phyloP scores from a whole-genome alignment of 208 protist genomes.

The Phytomonas sp. region DNA sequence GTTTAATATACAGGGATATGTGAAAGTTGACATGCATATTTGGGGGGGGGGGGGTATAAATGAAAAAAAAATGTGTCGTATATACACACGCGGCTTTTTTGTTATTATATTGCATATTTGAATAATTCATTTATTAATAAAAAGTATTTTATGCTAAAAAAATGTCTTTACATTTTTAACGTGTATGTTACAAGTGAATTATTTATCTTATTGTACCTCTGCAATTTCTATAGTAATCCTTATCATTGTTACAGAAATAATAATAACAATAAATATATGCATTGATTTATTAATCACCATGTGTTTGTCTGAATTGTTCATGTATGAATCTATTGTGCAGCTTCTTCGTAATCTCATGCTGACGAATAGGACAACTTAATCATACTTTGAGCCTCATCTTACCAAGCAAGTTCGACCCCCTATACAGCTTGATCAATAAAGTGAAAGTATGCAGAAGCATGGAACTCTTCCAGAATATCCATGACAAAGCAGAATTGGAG shows the following conservation, averaged over 20 bases:
- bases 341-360: slow-evolving; percentile 1
- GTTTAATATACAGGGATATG: neutral
- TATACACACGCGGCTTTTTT: neutral
- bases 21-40: neutral
- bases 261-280: neutral
- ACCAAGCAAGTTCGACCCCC: neutral
- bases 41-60: neutral
- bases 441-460: neutral
- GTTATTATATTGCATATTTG: neutral
- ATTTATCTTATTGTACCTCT: neutral
- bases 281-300: neutral
- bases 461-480: neutral
- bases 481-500: neutral
- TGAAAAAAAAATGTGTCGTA: neutral
- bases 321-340: neutral
- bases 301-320: neutral
- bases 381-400: neutral
- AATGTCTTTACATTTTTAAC: neutral
- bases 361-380: neutral
- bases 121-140: neutral
- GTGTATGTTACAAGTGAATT: neutral
- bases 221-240: neutral
- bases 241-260: neutral
- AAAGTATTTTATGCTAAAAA: neutral
- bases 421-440: neutral